Conservation (phyloP, 1,139 yeast species). For the Geotrichum aggregatum region DNA sequence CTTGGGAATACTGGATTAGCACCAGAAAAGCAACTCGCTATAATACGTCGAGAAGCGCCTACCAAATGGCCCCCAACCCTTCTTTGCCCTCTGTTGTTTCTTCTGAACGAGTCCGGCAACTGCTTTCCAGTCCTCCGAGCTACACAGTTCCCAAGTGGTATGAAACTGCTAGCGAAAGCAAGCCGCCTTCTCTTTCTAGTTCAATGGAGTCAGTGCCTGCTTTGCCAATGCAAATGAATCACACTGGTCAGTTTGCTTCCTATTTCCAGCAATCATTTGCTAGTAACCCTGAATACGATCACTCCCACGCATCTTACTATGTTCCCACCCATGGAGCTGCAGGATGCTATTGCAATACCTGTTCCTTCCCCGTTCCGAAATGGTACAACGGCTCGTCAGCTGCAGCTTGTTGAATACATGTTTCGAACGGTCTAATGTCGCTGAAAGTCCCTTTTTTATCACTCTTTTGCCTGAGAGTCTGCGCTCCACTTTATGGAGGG, state of each 20-base stretch:
- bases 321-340: conserved; percentile 17
- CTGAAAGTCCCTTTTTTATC: neutral
- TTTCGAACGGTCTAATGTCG: neutral
- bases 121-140: conserved; percentile 16
- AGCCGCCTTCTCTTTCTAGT: conserved; percentile 8
- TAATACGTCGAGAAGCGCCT: conserved; percentile 11
- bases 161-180: conserved; percentile 8
- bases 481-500: conserved; percentile 1
- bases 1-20: conserved; percentile 34
- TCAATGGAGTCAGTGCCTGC: neutral
- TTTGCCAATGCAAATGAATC: neutral
- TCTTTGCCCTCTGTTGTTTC: neutral
- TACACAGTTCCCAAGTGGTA: conserved; percentile 22
- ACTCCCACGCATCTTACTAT: conserved; percentile 11
- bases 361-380: conserved; percentile 10
- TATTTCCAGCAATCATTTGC: conserved; percentile 22
- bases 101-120: conserved; percentile 6
- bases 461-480: neutral
- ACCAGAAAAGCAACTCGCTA: conserved; percentile 18
- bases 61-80: conserved; percentile 6
- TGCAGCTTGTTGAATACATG: neutral
- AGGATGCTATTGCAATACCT: conserved; percentile 20
- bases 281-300: neutral
- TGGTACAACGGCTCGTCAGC: neutral
- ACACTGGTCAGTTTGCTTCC: conserved; percentile 11